Percentiles rank a stretch among this genome's conserved stretches.
These are phyloP conservation scores for Trypanosoma avium DNA, from an alignment of 208 protist species.

Conservation along the genomic window DNA sequence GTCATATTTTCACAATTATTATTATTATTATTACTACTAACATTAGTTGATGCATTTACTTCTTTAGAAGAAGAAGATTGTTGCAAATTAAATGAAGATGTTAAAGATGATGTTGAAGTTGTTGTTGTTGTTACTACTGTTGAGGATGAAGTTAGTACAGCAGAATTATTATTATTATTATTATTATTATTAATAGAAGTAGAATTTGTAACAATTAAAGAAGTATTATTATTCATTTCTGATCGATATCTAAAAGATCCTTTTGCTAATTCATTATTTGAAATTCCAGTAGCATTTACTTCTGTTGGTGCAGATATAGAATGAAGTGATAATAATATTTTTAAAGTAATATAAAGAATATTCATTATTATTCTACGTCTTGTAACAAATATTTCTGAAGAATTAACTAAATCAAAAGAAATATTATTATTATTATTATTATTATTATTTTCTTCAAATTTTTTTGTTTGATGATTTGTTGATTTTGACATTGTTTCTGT, in stretches of 20 bases:
- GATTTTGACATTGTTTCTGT: too few species aligned
- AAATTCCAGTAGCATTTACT: constrained; percentile 7
- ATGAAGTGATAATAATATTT: constrained; percentile 15
- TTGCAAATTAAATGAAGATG: neutral
- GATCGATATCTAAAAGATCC: neutral
- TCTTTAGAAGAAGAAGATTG: neutral
- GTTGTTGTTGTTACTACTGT: too few species aligned
- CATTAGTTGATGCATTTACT: too few species aligned
- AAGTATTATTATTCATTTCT: neutral
- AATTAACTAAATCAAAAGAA: neutral
- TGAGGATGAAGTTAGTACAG: neutral
- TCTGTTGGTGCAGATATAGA: neutral
- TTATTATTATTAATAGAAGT: too few species aligned
- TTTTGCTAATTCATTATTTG: constrained; percentile 6
- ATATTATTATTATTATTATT: neutral
- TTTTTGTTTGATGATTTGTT: too few species aligned
- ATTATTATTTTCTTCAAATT: neutral
- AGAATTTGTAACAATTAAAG: neutral
- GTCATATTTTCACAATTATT: neutral
- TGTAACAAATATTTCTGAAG: neutral
- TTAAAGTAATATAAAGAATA: constrained; percentile 9
- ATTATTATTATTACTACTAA: too few species aligned
- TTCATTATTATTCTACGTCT: neutral
- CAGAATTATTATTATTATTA: too few species aligned
- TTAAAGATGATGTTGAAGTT: neutral